Evolutionary conservation across 2,329 filamentous ascomycete species (phyloP), one percentile per base, ranked within the genome.

Genomic region (Trichophyton mentagrophytes): DNA sequence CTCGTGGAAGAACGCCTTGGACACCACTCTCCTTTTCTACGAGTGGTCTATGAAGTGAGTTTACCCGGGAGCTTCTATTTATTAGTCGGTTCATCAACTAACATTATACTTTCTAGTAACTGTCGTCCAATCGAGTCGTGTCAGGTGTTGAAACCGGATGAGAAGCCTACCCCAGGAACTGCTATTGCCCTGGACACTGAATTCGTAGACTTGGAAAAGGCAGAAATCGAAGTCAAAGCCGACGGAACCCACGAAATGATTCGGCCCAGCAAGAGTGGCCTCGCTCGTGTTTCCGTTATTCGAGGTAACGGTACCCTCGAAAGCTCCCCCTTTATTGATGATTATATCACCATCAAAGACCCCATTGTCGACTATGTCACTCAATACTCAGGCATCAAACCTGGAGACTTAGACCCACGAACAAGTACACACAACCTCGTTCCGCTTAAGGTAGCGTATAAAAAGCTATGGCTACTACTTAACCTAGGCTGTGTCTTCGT

Each of bases 311-410:
- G 90, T 20, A 81, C 86, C 64, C 77, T 87, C 44, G 89, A 95
- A 71, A 90, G 90, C 0, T 73, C 86, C 0, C 89, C 93, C 0
- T 97, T 97, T 69, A 95, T 99, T 65, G 93, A 99, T 70, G 93
- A 99, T 74, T 99, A 99, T 72, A 96, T 99, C 64, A 85, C 85
- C 36, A 92, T 95, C 68, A 86, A 86, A 63, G 93, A 97, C 70
- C 86, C 87, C 0, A 89, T 99, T 25, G 89, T 97, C 62, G 93
- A 99, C 75, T 96, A 97, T 70, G 79, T 99, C 42, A 99, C 95
- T 0, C 86, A 88, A 51, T 97, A 90, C 77, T 97, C 92, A 0
- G 93, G 93, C 47, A 95, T 99, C 66, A 87, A 86, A 3, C 82
- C 86, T 1, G 86, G 87, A 22, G 93, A 99, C 69, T 79, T 99